phyloP scores from a whole-genome alignment of 768 basidiomycete genomes.

The Polyporus arcularius region DNA sequence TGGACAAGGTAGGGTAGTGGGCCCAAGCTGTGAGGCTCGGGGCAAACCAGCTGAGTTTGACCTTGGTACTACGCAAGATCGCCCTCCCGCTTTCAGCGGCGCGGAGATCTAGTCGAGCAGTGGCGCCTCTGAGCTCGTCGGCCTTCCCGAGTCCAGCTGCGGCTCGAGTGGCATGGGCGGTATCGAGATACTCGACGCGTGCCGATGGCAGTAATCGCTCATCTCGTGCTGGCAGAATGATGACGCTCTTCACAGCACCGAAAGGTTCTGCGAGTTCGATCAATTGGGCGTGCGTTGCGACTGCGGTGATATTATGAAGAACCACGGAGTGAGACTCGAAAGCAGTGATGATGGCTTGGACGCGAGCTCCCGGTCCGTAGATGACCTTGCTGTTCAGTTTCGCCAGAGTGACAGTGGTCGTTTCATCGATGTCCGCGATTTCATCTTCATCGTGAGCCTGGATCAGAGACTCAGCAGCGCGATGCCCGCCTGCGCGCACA shows the following conservation, averaged over 20 bases:
- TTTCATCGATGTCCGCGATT: background rate
- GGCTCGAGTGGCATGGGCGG: conserved; percentile 35
- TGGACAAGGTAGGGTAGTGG: conserved; percentile 43
- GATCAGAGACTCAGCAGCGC: too few relatives aligned
- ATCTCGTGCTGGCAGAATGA: conserved; percentile 24
- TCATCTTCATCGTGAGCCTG: background rate
- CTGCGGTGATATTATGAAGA: conserved; percentile 42
- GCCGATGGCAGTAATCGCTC: background rate
- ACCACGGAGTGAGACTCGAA: conserved; percentile 42
- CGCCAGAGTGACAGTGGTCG: conserved; percentile 17
- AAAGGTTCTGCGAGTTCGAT: conserved; percentile 32
- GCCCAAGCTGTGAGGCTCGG: conserved; percentile 47
- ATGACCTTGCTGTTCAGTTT: conserved; percentile 35
- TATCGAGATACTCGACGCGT: conserved; percentile 34
- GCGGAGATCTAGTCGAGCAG: conserved; percentile 31
- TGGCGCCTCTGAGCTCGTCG: conserved; percentile 28
- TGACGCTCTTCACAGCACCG: conserved; percentile 32
- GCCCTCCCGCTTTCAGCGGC: conserved; percentile 22
- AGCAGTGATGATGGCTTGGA: conserved; percentile 36
- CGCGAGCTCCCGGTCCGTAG: conserved; percentile 35
- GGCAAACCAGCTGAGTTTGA: conserved; percentile 48
- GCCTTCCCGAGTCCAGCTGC: conserved; percentile 21
- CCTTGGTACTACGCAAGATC: conserved; percentile 29
- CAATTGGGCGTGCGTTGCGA: conserved; percentile 33
- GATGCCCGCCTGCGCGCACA: too few relatives aligned